Conservation (phyloP, 2,329 filamentous ascomycete species). For the Clarireedia hainanense region DNA sequence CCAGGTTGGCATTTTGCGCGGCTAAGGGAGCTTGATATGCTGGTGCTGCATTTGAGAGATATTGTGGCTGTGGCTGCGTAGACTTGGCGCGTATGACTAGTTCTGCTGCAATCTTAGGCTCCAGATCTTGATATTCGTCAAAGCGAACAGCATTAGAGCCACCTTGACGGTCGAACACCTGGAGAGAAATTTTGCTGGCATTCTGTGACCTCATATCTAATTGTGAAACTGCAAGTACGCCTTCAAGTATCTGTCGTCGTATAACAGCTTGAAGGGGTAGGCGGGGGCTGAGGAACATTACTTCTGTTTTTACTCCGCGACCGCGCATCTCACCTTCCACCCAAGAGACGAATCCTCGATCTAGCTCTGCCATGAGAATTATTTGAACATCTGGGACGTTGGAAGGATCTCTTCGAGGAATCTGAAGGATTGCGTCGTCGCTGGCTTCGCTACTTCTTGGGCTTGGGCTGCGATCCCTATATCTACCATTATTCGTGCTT, state of each 20-base stretch:
- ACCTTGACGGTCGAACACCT: slow-evolving; percentile 74
- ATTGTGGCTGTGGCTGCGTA: slow-evolving; percentile 31
- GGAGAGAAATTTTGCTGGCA: slow-evolving; percentile 67
- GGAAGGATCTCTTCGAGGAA: slow-evolving; percentile 63
- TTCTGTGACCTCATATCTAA: slow-evolving; percentile 63
- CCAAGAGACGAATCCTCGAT: slow-evolving; percentile 73
- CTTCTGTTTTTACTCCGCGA: slow-evolving; percentile 65
- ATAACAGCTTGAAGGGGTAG: slow-evolving; percentile 74
- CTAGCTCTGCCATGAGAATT: slow-evolving; percentile 69
- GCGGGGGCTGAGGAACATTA: slow-evolving; percentile 70
- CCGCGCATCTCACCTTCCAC: slow-evolving; percentile 69
- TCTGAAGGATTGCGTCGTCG: slow-evolving; percentile 55
- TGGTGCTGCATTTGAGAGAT: slow-evolving; percentile 11
- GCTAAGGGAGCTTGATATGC: slow-evolving; percentile 30
- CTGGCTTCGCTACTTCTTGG: slow-evolving; percentile 50
- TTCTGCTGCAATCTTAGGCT: slow-evolving; percentile 70
- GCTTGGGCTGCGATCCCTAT: slow-evolving; percentile 63
- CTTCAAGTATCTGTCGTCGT: slow-evolving; percentile 77
- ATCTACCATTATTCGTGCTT: slow-evolving; percentile 41
- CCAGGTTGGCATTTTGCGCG: slow-evolving; percentile 43
- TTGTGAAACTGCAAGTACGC: slow-evolving; percentile 77
- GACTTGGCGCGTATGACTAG: slow-evolving; percentile 67
- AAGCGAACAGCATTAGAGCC: slow-evolving; percentile 68
- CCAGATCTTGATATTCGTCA: slow-evolving; percentile 79
- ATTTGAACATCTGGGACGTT: slow-evolving; percentile 88